phyloP scores from a whole-genome alignment of 1,284 basidiomycete species.

The Ceraceosorus bombacis region DNA sequence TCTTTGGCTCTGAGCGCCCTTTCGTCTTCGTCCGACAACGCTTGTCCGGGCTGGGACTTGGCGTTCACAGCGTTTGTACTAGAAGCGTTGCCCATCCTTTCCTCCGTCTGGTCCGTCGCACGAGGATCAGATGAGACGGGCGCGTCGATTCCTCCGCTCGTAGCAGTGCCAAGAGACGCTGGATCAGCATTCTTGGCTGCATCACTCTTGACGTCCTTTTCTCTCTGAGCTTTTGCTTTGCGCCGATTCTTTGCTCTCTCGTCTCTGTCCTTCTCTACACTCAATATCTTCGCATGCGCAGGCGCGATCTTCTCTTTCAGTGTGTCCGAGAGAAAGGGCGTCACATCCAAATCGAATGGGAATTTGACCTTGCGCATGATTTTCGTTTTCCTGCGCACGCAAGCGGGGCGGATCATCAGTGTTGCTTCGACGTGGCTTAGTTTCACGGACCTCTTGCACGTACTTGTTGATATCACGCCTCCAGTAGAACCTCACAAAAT shows the following conservation, averaged over 20 bases:
- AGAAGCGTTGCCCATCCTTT: neutral
- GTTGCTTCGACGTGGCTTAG: neutral
- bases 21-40: conserved; percentile 60
- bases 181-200: conserved; percentile 11
- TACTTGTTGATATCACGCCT: conserved; percentile 71
- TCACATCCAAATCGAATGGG: conserved; percentile 72
- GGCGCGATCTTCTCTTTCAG: conserved; percentile 66
- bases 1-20: conserved; percentile 51
- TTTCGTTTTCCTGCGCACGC: conserved; percentile 48
- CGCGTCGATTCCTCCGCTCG: conserved; percentile 49
- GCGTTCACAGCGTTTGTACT: neutral
- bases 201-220: conserved; percentile 37
- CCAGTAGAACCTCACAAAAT: conserved; percentile 96
- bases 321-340: conserved; percentile 74
- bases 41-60: conserved; percentile 25
- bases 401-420: neutral
- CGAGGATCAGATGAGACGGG: conserved; percentile 54
- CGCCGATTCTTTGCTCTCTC: conserved; percentile 78
- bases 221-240: conserved; percentile 57
- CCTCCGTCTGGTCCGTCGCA: conserved; percentile 8
- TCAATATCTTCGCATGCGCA: conserved; percentile 63
- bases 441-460: neutral
- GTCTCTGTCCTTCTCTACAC: conserved; percentile 70
- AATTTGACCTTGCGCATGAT: conserved; percentile 84
- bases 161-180: conserved; percentile 5